Percentiles rank a stretch among this genome's conserved stretches.
phyloP scores from a whole-genome alignment of 768 basidiomycete genomes.

The Amanita jacksonii region DNA sequence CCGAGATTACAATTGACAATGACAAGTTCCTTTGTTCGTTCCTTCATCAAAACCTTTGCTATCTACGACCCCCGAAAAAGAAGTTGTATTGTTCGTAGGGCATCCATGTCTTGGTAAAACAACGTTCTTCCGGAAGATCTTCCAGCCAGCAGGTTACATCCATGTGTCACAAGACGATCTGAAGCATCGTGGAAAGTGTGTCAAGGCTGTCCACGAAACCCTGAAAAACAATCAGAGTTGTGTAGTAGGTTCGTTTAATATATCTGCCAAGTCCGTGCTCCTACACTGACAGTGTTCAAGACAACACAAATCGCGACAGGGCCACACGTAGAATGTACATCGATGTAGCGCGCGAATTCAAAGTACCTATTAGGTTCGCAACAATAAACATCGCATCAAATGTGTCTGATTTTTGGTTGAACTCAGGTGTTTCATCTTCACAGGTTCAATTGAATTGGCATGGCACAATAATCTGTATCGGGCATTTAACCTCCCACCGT shows the following conservation, averaged over 20 bases:
- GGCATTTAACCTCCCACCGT: slow-evolving; percentile 49
- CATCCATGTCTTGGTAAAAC: slow-evolving; percentile 69
- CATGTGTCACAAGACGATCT: slow-evolving; percentile 87
- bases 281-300: slow-evolving; percentile 31
- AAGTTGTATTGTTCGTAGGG: slow-evolving; percentile 42
- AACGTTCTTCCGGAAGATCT: slow-evolving; percentile 64
- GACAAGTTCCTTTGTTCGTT: slow-evolving; percentile 37
- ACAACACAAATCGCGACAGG: slow-evolving; percentile 85
- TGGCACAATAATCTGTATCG: slow-evolving; percentile 94
- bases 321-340: slow-evolving; percentile 65
- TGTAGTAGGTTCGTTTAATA: slow-evolving; percentile 59
- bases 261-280: no score
- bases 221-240: slow-evolving; percentile 51
- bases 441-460: slow-evolving; percentile 69
- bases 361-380: slow-evolving; percentile 46
- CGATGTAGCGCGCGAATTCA: slow-evolving; percentile 46
- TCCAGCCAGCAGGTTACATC: slow-evolving; percentile 55
- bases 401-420: not conserved
- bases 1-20: not conserved
- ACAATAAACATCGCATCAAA: not conserved
- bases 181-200: slow-evolving; percentile 64
- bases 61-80: slow-evolving; percentile 25
- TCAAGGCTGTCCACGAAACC: slow-evolving; percentile 50
- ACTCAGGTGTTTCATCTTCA: slow-evolving; percentile 67
- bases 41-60: slow-evolving; percentile 43